Conservation (phyloP, 192 early-diverging fungal species). For the Coemansia brasiliensis region DNA sequence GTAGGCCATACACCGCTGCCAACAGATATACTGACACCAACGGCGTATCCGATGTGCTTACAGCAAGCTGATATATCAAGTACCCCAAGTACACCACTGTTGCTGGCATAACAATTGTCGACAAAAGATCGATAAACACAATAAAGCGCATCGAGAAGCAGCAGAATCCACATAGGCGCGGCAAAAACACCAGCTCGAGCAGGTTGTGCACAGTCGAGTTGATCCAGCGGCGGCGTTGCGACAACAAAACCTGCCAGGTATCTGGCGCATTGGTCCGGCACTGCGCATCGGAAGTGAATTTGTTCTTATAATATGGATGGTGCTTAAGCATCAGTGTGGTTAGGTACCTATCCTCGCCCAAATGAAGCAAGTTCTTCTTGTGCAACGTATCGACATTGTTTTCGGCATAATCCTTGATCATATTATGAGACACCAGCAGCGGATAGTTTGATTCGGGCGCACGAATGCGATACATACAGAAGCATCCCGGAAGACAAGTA, state of each 20-base stretch:
- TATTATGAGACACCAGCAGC: constrained; percentile 79
- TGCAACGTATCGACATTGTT: constrained; percentile 97
- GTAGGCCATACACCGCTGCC: constrained; percentile 86
- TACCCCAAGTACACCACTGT: constrained; percentile 89
- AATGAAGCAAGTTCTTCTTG: constrained; percentile 97
- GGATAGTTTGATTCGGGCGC: constrained; percentile 90
- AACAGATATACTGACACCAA: constrained; percentile 84
- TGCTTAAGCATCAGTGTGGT: constrained; percentile 96
- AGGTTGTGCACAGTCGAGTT: constrained; percentile 99
- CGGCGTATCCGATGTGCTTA: constrained; percentile 64
- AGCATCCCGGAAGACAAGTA: constrained; percentile 98
- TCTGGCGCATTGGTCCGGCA: constrained; percentile 97
- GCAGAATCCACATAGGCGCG: constrained; percentile 95
- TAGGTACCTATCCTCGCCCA: constrained; percentile 99
- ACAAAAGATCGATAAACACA: constrained; percentile 92
- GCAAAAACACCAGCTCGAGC: constrained; percentile 89
- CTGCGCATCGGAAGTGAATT: constrained; percentile 93
- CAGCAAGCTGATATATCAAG: constrained; percentile 70
- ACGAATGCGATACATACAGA: constrained; percentile 99
- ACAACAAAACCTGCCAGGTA: constrained; percentile 91
- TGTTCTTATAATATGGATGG: constrained; percentile 95
- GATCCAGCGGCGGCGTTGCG: constrained; percentile 99
- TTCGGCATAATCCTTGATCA: constrained; percentile 91
- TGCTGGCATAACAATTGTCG: constrained; percentile 93
- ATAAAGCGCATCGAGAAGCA: constrained; percentile 99